Conservation (phyloP, 176 grass and related monocot species). For the Ensete glaucum region DNA sequence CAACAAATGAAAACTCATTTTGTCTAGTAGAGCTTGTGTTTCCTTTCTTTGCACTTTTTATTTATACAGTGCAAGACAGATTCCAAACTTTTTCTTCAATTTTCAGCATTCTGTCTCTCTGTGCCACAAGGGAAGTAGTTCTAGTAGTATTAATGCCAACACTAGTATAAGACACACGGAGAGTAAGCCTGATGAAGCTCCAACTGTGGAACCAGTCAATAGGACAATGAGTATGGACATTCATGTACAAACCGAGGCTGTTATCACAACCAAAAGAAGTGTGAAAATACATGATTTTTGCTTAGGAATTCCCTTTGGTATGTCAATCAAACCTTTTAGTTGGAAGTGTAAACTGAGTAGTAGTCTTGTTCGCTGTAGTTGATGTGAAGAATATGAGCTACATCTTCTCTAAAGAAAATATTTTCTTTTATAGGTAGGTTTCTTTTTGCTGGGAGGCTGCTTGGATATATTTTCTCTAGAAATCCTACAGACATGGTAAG, state of each 20-base stretch:
- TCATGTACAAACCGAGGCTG: conserved; percentile 14
- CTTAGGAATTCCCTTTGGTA: conserved; percentile 88
- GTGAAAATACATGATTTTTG: conserved; percentile 92
- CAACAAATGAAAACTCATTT: conserved; percentile 1
- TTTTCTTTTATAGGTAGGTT: conserved; percentile 53
- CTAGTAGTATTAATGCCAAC: conserved; percentile 30
- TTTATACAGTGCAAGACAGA: background rate
- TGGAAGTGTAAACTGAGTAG: background rate
- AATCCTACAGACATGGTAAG: conserved; percentile 59
- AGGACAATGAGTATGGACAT: conserved; percentile 12
- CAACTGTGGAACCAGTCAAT: conserved; percentile 12
- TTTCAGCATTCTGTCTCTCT: conserved; percentile 29
- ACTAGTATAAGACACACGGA: conserved; percentile 26
- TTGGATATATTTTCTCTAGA: conserved; percentile 82
- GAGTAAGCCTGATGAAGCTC: conserved; percentile 16
- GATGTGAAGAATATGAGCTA: no score
- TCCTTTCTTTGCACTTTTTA: no score
- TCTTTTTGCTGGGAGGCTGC: conserved; percentile 56
- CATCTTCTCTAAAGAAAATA: no score
- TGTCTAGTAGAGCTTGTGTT: no score
- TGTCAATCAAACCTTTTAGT: conserved; percentile 2
- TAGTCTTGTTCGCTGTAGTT: background rate
- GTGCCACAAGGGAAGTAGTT: conserved; percentile 43
- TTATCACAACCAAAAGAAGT: conserved; percentile 35
- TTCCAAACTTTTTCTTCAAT: conserved; percentile 11